Conservation (phyloP, 768 basidiomycete species). For the Mycena filopes region DNA sequence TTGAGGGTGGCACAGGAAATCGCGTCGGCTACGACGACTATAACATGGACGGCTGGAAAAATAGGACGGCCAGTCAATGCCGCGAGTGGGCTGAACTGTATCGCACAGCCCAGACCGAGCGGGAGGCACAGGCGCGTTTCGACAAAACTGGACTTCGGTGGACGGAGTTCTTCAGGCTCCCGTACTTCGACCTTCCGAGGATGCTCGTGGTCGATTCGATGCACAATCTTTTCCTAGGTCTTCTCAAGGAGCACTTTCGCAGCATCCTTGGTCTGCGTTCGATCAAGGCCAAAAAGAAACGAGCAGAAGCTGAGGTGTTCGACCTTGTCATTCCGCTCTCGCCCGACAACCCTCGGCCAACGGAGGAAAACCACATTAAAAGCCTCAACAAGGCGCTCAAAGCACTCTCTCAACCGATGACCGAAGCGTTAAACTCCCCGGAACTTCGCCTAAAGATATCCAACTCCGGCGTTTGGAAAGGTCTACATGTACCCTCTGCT, state of each 20-base stretch:
- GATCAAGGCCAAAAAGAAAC: not conserved
- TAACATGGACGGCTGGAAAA: not conserved
- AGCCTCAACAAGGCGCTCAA: no score
- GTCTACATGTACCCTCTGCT: no score
- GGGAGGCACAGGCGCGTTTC: not conserved
- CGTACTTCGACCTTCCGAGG: not conserved
- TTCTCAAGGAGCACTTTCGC: constrained; percentile 10
- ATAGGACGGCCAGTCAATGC: not conserved
- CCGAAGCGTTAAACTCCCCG: no score
- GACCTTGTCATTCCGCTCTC: not conserved
- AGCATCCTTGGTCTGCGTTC: not conserved
- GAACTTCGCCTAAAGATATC: no score
- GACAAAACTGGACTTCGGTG: constrained; percentile 1
- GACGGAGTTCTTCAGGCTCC: constrained; percentile 5
- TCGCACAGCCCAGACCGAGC: not conserved
- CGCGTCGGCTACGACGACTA: not conserved
- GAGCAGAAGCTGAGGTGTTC: not conserved
- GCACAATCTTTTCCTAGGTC: constrained; percentile 16
- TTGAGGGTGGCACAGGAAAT: not conserved
- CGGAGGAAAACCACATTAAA: no score
- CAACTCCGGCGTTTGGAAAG: no score
- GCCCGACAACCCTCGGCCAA: not conserved
- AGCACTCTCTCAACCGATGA: no score
- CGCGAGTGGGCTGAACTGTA: not conserved
- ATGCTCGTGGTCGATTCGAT: constrained; percentile 12